These are phyloP conservation scores for Tranzscheliella williamsii DNA, from an alignment of 1,284 basidiomycete species.

Conservation along the genomic window DNA sequence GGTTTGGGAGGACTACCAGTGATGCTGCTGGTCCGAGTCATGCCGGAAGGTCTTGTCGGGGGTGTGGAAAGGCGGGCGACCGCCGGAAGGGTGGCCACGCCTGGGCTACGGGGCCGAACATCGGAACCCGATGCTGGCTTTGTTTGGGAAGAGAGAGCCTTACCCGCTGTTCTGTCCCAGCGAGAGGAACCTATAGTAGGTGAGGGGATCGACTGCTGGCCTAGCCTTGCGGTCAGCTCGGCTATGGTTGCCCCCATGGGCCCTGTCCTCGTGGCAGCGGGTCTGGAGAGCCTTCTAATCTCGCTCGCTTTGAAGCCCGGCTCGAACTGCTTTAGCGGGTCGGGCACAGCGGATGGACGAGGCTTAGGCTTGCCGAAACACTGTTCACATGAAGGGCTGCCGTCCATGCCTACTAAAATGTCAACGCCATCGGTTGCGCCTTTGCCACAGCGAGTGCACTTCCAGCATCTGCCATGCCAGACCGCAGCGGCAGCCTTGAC, in stretches of 20 bases:
- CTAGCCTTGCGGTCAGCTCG: conserved; percentile 42
- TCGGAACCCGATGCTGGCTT: conserved; percentile 1
- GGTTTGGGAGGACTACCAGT: conserved; percentile 37
- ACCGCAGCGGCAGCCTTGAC: conserved; percentile 34
- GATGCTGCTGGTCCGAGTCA: conserved; percentile 20
- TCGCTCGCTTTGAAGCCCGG: conserved; percentile 1
- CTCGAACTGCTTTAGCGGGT: not conserved
- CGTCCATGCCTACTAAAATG: conserved; percentile 45
- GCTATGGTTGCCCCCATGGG: conserved; percentile 49
- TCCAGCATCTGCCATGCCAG: conserved; percentile 51
- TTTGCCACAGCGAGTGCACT: conserved; percentile 27
- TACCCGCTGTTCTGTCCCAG: conserved; percentile 2
- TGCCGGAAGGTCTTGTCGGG: conserved; percentile 1
- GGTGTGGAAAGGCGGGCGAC: conserved; percentile 8
- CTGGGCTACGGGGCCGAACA: not conserved
- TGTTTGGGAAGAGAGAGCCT: not conserved
- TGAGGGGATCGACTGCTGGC: conserved; percentile 7
- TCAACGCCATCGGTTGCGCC: conserved; percentile 9
- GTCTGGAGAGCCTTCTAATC: conserved; percentile 7
- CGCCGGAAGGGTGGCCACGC: conserved; percentile 3
- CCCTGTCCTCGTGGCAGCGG: conserved; percentile 6
- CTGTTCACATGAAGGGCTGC: conserved; percentile 35
- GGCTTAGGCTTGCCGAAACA: conserved; percentile 38
- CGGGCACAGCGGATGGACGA: not conserved
- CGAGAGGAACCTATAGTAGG: conserved; percentile 4